Percentiles rank a stretch among this genome's conserved stretches.
Conservation (phyloP, 2,329 filamentous ascomycete species). For the Decorospora gaudefroyi region DNA sequence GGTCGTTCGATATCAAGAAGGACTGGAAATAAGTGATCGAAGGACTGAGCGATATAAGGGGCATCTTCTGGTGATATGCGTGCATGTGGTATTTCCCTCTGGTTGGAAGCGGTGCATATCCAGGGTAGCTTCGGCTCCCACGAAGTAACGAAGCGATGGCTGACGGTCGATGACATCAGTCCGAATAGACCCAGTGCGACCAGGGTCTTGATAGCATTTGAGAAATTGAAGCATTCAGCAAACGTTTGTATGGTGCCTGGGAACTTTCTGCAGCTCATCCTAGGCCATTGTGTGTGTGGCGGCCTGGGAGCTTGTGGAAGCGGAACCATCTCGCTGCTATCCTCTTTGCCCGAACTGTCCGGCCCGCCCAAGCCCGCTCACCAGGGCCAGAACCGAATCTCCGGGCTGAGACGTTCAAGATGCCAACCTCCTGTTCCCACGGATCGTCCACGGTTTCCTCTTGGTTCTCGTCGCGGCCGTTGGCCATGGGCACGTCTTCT, state of each 20-base stretch:
- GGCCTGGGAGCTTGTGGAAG: conserved; percentile 27
- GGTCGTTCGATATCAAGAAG: conserved; percentile 96
- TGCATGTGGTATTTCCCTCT: conserved; percentile 12
- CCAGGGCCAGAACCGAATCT: conserved; percentile 40
- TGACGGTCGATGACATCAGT: conserved; percentile 28
- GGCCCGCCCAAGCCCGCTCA: conserved; percentile 54
- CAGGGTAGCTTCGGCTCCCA: conserved; percentile 16
- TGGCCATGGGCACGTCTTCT: conserved; percentile 54
- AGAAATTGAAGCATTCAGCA: conserved; percentile 11
- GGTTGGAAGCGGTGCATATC: conserved; percentile 22
- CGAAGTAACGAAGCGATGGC: conserved; percentile 35
- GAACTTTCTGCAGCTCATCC: conserved; percentile 9
- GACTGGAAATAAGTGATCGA: conserved; percentile 69
- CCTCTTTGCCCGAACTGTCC: conserved; percentile 51
- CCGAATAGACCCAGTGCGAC: conserved; percentile 14
- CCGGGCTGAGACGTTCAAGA: conserved; percentile 54
- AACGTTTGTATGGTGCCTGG: conserved; percentile 9
- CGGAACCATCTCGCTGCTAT: conserved; percentile 54
- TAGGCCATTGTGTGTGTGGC: conserved; percentile 8
- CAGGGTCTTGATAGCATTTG: conserved; percentile 9
- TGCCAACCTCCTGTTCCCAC: conserved; percentile 55
- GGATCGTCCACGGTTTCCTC: conserved; percentile 28
- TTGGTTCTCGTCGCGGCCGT: conserved; percentile 17
- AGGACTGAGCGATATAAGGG: not conserved
- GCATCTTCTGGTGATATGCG: conserved; percentile 14